Evolutionary conservation across 441 rosid species (phyloP), one percentile per base, ranked within the genome.

Genomic region (Capsella rubella): DNA sequence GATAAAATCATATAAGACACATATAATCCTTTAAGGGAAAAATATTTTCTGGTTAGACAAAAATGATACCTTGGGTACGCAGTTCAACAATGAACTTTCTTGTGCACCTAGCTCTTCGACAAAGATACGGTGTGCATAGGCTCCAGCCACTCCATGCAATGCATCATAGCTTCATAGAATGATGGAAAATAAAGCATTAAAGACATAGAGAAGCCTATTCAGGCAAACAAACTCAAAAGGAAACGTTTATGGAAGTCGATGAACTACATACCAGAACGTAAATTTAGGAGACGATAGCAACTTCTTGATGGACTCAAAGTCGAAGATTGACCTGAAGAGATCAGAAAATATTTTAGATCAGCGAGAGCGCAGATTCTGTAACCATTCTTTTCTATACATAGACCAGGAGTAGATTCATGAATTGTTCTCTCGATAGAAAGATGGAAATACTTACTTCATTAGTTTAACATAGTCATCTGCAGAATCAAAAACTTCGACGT

Each of bases 121-220:
- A 82, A 92, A 95, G 69, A 95, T 92, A 5, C 86, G 80, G 25
- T 86, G 85, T 53, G 98, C 95, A 82, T 95, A 95, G 35, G 93
- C 96, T 71, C 98, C 99, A 82, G 83, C 98, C 82, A 92, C 99
- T 75, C 97, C 99, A 78, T 92, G 97, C 45, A 95, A 71, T 43
- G 96, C 98, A 78, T 95, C 98, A 83, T 84, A 90, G 78, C 99
- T 90, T 82, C 74, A 80, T 28, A 76, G 13, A 55, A 40, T 39
- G 63, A 9, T 0, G 67, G 42, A 34, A 70, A 49, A 31, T 12
- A 64, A 9, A 56, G 46, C 55, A 47, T 47, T 3, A 57, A n/a
- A 4, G 32, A 15, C 21, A 55, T 18, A 35, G 8, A 16, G 6
- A 13, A 21, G 54, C 54, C 13, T 18, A 18, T 50, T 9, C 14